These are phyloP conservation scores for Xylona heveae DNA, from an alignment of 495 filamentous ascomycete species.

Conservation along the genomic window DNA sequence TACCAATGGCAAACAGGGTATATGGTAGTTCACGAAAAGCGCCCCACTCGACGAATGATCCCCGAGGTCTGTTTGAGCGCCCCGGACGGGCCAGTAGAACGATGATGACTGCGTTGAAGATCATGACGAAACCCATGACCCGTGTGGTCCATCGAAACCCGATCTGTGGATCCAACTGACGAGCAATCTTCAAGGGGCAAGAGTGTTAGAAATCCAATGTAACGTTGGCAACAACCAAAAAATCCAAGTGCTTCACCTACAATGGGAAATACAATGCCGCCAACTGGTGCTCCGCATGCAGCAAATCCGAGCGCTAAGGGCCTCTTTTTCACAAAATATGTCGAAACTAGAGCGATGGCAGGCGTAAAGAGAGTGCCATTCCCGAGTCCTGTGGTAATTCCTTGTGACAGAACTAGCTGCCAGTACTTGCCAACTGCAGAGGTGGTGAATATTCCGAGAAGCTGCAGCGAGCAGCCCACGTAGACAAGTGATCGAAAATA, in stretches of 20 bases:
- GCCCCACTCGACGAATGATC: slow-evolving; percentile 41
- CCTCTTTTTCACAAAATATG: slow-evolving; percentile 52
- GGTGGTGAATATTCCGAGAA: slow-evolving; percentile 53
- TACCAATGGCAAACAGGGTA: slow-evolving; percentile 41
- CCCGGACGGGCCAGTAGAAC: slow-evolving; percentile 35
- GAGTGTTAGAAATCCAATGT: slow-evolving; percentile 4
- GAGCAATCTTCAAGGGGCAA: slow-evolving; percentile 42
- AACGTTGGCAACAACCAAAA: no score
- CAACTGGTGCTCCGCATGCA: slow-evolving; percentile 47
- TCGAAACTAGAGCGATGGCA: slow-evolving; percentile 39
- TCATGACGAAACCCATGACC: slow-evolving; percentile 47
- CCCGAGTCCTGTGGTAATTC: slow-evolving; percentile 51
- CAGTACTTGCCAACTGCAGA: slow-evolving; percentile 43
- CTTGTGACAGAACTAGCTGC: slow-evolving; percentile 70
- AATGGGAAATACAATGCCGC: slow-evolving; percentile 62
- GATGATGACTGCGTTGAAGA: slow-evolving; percentile 31
- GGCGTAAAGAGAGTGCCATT: slow-evolving; percentile 57
- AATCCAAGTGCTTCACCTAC: no score
- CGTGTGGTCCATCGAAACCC: slow-evolving; percentile 71
- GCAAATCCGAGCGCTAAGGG: slow-evolving; percentile 45
- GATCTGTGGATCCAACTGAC: slow-evolving; percentile 39
- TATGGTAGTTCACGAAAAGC: slow-evolving; percentile 50
- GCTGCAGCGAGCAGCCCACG: slow-evolving; percentile 31
- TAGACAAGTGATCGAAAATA: slow-evolving; percentile 35
- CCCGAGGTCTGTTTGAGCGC: slow-evolving; percentile 38